These are phyloP conservation scores for Acer saccharum DNA, from an alignment of 345 rosid genomes.

Conservation along the genomic window DNA sequence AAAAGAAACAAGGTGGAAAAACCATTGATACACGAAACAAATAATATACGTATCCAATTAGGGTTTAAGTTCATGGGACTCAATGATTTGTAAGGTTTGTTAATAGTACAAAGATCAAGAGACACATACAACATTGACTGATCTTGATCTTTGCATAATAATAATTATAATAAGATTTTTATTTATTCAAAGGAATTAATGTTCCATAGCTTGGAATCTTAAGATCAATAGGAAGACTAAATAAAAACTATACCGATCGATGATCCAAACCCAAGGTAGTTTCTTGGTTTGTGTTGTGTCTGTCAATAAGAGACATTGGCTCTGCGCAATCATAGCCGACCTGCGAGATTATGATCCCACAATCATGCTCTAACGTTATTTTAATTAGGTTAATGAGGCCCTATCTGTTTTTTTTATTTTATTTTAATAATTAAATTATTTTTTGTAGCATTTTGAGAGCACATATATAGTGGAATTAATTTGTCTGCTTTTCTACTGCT, in stretches of 20 bases:
- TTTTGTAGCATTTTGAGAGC: constrained; percentile 8
- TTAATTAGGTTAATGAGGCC: constrained; percentile 15
- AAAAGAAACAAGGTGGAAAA: constrained; percentile 23
- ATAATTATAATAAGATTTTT: not conserved
- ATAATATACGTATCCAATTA: constrained; percentile 15
- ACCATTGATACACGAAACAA: constrained; percentile 5
- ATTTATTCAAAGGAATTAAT: constrained; percentile 35
- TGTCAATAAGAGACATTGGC: constrained; percentile 47
- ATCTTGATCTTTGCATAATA: not conserved
- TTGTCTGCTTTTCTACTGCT: constrained; percentile 21
- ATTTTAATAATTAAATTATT: not conserved
- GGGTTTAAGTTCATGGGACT: constrained; percentile 4
- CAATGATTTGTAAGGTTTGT: constrained; percentile 22
- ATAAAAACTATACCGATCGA: not conserved
- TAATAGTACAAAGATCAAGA: constrained; percentile 27
- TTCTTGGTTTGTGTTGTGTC: constrained; percentile 58
- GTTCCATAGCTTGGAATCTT: constrained; percentile 42
- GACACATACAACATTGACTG: constrained; percentile 31
- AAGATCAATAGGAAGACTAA: not conserved
- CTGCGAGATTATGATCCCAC: constrained; percentile 62
- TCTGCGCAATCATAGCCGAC: constrained; percentile 76
- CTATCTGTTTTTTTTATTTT: not conserved
- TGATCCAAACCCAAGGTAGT: constrained; percentile 17
- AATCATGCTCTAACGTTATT: constrained; percentile 43
- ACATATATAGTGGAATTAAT: constrained; percentile 21